phyloP scores from a whole-genome alignment of 75 land plant species.

The Adiantum capillusveneris region DNA sequence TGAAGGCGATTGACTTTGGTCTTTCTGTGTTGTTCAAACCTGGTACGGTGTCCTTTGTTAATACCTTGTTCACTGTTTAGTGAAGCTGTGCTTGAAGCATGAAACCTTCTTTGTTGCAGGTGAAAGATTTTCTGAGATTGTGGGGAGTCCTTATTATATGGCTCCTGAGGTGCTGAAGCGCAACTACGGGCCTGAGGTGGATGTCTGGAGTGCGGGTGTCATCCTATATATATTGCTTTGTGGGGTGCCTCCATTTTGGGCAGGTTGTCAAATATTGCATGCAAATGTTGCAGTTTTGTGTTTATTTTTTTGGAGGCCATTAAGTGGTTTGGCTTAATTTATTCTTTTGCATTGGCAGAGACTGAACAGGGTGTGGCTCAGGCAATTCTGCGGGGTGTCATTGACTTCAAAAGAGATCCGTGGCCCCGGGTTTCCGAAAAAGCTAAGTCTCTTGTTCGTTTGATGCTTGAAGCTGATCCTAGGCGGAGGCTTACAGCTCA shows the following conservation, averaged over 20 bases:
- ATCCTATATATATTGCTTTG: slow-evolving; percentile 42
- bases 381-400: slow-evolving; percentile 55
- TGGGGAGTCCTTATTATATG: no score
- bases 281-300: neutral
- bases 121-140: slow-evolving; percentile 40
- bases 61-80: neutral
- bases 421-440: slow-evolving; percentile 55
- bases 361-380: slow-evolving; percentile 66
- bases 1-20: slow-evolving; percentile 31
- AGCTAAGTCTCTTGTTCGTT: slow-evolving; percentile 44
- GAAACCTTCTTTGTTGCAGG: slow-evolving; percentile 9
- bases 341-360: slow-evolving; percentile 21
- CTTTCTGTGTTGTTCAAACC: slow-evolving; percentile 32
- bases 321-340: neutral
- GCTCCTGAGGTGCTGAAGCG: slow-evolving; percentile 46
- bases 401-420: slow-evolving; percentile 60
- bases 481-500: slow-evolving; percentile 47
- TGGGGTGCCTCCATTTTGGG: slow-evolving; percentile 64
- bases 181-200: slow-evolving; percentile 48
- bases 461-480: slow-evolving; percentile 59
- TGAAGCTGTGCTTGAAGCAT: slow-evolving; percentile 16
- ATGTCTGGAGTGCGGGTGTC: no score
- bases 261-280: slow-evolving; percentile 24
- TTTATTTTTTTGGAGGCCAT: neutral
- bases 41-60: slow-evolving; percentile 23